Conservation (phyloP, 2,329 filamentous ascomycete species). For the Rhynchosporium agropyri region DNA sequence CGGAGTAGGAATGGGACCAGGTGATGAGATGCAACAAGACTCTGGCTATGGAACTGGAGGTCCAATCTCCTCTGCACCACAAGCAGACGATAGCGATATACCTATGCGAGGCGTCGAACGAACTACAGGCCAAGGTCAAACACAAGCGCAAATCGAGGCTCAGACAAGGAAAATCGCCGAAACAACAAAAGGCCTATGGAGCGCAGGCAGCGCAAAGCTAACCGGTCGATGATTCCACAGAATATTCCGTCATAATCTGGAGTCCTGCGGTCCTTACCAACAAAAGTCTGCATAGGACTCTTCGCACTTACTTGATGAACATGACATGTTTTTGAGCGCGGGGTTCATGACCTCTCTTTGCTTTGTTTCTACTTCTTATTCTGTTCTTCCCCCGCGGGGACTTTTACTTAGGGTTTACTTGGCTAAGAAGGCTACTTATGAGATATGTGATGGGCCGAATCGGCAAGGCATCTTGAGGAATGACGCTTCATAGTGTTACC, state of each 20-base stretch:
- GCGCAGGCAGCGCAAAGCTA: conserved; percentile 36
- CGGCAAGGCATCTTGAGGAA: conserved; percentile 8
- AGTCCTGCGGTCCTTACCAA: conserved; percentile 19
- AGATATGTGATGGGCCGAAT: conserved; percentile 5
- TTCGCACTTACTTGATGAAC: conserved; percentile 5
- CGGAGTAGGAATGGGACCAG: conserved; percentile 42
- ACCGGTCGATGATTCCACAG: conserved; percentile 29
- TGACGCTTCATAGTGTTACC: conserved; percentile 13
- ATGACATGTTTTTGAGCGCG: conserved; percentile 19
- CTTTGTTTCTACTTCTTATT: conserved; percentile 6
- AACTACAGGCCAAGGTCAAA: conserved; percentile 41
- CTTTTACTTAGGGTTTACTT: conserved; percentile 1
- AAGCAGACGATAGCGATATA: conserved; percentile 22
- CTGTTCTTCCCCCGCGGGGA: conserved; percentile 5
- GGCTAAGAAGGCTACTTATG: conserved; percentile 1
- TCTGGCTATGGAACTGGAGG: conserved; percentile 35
- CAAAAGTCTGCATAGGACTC: conserved; percentile 12
- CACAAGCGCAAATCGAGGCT: conserved; percentile 42
- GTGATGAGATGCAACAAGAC: conserved; percentile 36
- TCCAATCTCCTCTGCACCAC: conserved; percentile 17
- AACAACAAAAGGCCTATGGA: conserved; percentile 66
- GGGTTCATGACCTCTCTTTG: conserved; percentile 13
- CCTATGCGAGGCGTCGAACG: conserved; percentile 38
- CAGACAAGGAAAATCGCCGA: conserved; percentile 60
- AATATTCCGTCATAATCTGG: conserved; percentile 2